Base-by-base conservation (phyloP, 2,329 filamentous ascomycete genomes). In the Volutella citrinella region DNA sequence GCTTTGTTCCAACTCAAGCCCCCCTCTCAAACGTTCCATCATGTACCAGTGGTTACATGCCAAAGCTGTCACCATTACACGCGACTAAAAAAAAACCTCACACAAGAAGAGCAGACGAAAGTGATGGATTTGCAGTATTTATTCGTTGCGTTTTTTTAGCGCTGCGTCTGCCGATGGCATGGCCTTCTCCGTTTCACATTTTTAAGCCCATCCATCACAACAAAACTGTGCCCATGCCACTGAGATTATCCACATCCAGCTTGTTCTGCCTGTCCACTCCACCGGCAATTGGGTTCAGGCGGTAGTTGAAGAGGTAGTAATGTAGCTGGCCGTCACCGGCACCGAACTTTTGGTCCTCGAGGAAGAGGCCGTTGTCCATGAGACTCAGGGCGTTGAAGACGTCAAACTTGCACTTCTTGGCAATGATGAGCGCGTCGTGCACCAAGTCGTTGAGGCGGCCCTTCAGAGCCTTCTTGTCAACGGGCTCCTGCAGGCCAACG, bases 251-350 rank as follows among this genome's bases (percentile, higher is more conserved):
- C 49, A 82, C 78, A 57, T 95, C 90, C 23, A 91, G 71, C 51
- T 80, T 68, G 58, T 94, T 95, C 55, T 76, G 79, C 53, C 76
- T 74, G 60, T 96, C 82, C 26, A 97, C 81, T 15, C 93, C 93
- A 30, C 93, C 90, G 1, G 79, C 69, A 53, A 98, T 84, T n/a
- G 82, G 80, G 40, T 86, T 82, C 10, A 88, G 87, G 37, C 88
- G 81, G 70, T 96, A 98, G 66, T 98, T 98, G 75, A 94, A 98
- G 19, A 98, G 72, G 63, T 98, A 98, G 67, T 90, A 98, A 64
- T 98, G 89, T 51, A 98, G 72, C 61, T 93, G 88, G 28, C 93
- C 93, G 60, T 98, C 93, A 19, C 93, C 93, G 6, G 85, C 82
- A 27, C 91, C 93, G 54, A 96, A 98, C 63, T 95, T 95, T 57